phyloP scores from a whole-genome alignment of 208 protist genomes.

The Entamoeba invadens region DNA sequence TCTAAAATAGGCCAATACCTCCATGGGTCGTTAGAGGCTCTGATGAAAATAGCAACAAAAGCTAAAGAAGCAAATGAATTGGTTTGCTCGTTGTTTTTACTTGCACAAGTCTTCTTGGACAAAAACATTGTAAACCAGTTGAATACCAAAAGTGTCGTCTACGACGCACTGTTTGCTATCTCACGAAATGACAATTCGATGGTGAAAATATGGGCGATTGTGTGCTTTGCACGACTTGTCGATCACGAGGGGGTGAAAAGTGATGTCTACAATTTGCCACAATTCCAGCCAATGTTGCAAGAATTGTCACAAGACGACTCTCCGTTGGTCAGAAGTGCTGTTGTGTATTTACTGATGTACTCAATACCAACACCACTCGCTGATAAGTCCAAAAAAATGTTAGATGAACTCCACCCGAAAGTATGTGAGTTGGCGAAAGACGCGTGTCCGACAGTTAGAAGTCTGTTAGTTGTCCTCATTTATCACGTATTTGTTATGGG shows the following conservation, averaged over 20 bases:
- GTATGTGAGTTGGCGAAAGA: neutral
- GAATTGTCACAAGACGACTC: neutral
- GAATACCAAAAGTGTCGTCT: neutral
- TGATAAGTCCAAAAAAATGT: neutral
- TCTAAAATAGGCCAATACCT: neutral
- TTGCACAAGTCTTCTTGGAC: neutral
- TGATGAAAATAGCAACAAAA: neutral
- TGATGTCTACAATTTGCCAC: neutral
- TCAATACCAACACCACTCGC: neutral
- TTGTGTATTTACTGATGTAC: neutral
- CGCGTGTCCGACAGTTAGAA: neutral
- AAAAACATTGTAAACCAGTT: neutral
- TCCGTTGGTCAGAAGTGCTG: neutral
- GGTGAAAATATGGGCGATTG: neutral
- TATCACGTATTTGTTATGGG: neutral
- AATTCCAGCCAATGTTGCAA: neutral
- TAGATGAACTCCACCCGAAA: neutral
- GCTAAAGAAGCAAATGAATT: neutral
- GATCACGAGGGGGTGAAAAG: neutral
- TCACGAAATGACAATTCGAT: neutral
- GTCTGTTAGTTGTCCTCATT: neutral
- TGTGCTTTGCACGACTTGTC: neutral
- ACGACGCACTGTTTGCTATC: neutral
- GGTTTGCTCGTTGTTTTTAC: neutral
- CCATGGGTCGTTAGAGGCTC: neutral